Base-by-base conservation (phyloP, 257 asterid genomes). In the Galeopsis tetrahit region DNA sequence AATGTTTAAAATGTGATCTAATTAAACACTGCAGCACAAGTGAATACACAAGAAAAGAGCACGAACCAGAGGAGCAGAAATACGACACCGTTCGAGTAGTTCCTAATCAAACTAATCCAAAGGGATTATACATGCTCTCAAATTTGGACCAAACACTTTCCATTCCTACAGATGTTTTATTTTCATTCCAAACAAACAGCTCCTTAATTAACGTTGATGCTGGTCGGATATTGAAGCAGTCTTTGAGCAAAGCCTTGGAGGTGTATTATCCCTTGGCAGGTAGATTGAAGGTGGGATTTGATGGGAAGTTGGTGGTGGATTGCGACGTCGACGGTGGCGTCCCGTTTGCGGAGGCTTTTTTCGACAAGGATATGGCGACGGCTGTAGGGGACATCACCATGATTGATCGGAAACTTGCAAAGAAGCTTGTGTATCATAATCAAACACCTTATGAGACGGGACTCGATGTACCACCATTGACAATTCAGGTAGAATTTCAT, bases 271-370 rank as follows among this genome's bases (percentile, higher is more conserved):
- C 55, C 40, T 42, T 64, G 5, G 56, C 10, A 4, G 69, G 69
- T 21, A n/a, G 57, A 51, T 2, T 64, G 11, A n/a, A 42, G 2
- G 11, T 21, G 5, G 15, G 40, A 7, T 39, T 48, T 13, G 56
- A 21, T 64, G 69, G 69, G 17, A 64, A 43, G 56, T 9, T 64
- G 56, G 8, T 64, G 40, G 69, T 64, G 69, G 69, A 64, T 28
- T 64, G 69, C 40, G 4, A 35, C 4, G 40, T 9, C 8, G 69
- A 51, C 5, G 68, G 68, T 11, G 69, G 69, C 69, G 39, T 64
- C 39, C 69, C 56, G n/a, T 64, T 64, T 28, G 21, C 48, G 0
- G 69, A 64, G 69, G 56, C 40, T 0, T 21, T 43, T 64, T 21
- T 3, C 69, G 40, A 64, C 17, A 28, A 42, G 55, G 69, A 64